Evolutionary conservation across 192 early-diverging fungal species (phyloP).

Genomic region (Coemansia umbellata): DNA sequence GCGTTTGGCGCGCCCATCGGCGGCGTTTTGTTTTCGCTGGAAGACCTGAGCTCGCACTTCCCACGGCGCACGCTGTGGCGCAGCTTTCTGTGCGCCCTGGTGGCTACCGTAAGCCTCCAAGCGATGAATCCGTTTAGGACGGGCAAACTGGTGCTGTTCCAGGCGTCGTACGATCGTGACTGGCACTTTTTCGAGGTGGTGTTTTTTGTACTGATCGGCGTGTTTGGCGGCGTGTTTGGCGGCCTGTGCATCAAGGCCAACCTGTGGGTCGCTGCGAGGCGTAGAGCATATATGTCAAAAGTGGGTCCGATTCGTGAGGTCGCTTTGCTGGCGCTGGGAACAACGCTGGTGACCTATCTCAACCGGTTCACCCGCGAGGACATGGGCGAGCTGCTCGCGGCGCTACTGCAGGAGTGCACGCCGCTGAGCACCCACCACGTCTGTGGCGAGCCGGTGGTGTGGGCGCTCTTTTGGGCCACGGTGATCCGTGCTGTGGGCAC

Average conservation of each 20-base stretch:
- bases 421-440: conserved; percentile 39
- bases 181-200: conserved; percentile 94
- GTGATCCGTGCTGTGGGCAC: conserved; percentile 54
- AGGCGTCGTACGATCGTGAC: conserved; percentile 85
- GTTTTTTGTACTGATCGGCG: conserved; percentile 72
- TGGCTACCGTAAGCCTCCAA: conserved; percentile 87
- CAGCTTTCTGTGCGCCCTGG: conserved; percentile 95
- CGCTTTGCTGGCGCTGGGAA: conserved; percentile 58
- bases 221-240: conserved; percentile 82
- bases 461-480: conserved; percentile 55
- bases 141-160: conserved; percentile 95
- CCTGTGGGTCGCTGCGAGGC: conserved; percentile 61
- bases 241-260: conserved; percentile 73
- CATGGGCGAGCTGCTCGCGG: conserved; percentile 78
- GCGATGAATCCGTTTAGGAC: conserved; percentile 93
- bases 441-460: conserved; percentile 55
- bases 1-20: conserved; percentile 72
- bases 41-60: conserved; percentile 95
- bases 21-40: conserved; percentile 70
- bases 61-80: conserved; percentile 95
- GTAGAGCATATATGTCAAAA: conserved; percentile 63
- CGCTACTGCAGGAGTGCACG: conserved; percentile 70
- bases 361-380: conserved; percentile 79
- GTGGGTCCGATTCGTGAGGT: conserved; percentile 67
- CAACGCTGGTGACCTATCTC: conserved; percentile 63